Percentiles rank a stretch among this genome's conserved stretches.
phyloP scores from a whole-genome alignment of 2,329 filamentous ascomycete species.

The Sporothrix pallida region DNA sequence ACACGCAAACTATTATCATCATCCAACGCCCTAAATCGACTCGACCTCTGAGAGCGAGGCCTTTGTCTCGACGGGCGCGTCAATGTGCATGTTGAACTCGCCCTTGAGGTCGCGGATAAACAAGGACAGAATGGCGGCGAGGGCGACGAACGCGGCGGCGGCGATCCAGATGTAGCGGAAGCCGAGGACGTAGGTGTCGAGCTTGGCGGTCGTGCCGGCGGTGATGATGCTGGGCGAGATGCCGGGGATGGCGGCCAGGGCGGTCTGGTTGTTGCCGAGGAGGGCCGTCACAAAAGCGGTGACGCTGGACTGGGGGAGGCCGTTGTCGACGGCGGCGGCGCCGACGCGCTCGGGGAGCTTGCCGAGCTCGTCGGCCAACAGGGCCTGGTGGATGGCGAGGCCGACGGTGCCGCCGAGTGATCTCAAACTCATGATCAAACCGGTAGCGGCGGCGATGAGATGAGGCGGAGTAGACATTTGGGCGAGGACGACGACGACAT shows the following conservation, averaged over 20 bases:
- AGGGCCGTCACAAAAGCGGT: background rate
- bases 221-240: background rate
- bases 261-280: background rate
- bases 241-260: background rate
- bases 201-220: background rate
- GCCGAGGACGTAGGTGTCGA: background rate
- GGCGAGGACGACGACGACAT: background rate
- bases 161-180: slow-evolving; percentile 9
- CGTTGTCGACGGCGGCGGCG: background rate
- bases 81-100: slow-evolving; percentile 9
- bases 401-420: slow-evolving; percentile 11
- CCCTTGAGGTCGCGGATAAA: background rate
- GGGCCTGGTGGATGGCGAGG: slow-evolving; percentile 7
- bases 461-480: background rate
- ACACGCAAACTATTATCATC: background rate
- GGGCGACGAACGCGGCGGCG: background rate
- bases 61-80: background rate
- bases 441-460: slow-evolving; percentile 3
- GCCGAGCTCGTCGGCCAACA: background rate
- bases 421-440: background rate
- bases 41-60: background rate
- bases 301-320: background rate
- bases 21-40: background rate
- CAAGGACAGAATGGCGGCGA: background rate
- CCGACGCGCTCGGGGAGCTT: background rate